Percentiles rank a stretch among this genome's conserved stretches.
Evolutionary conservation across 1,139 yeast genomes (phyloP).

Genomic region (Candida tropicalis): DNA sequence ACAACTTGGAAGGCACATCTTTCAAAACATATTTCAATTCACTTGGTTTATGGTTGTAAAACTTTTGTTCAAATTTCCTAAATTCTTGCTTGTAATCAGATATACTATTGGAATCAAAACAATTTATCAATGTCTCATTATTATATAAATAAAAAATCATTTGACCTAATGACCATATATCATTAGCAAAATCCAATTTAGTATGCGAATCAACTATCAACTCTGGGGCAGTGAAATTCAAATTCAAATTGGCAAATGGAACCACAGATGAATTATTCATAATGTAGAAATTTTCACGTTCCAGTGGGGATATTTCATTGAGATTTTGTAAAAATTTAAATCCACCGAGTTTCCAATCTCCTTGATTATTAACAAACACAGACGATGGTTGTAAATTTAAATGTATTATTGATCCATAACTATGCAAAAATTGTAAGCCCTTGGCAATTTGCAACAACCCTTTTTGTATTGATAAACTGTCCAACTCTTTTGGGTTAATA

Average conservation of each 20-base stretch:
- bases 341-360: conserved; percentile 94
- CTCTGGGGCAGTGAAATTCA: conserved; percentile 60
- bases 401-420: conserved; percentile 74
- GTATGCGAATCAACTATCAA: conserved; percentile 31
- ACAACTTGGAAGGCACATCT: conserved; percentile 38
- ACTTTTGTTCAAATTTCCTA: conserved; percentile 40
- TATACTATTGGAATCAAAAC: conserved; percentile 49
- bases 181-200: conserved; percentile 65
- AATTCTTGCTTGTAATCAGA: conserved; percentile 53
- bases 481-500: conserved; percentile 45
- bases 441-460: conserved; percentile 80
- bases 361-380: conserved; percentile 74
- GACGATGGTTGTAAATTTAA: conserved; percentile 79
- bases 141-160: conserved; percentile 68
- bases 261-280: conserved; percentile 73
- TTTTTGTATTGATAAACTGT: conserved; percentile 77
- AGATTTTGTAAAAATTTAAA: conserved; percentile 64
- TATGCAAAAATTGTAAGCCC: conserved; percentile 81
- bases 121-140: conserved; percentile 46
- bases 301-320: conserved; percentile 48
- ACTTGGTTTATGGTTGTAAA: conserved; percentile 45
- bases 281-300: conserved; percentile 56
- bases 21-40: conserved; percentile 53
- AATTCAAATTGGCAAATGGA: conserved; percentile 75
- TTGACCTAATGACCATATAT: conserved; percentile 83